phyloP scores from a whole-genome alignment of 1,284 basidiomycete species.

The Sporisorium scitamineum region DNA sequence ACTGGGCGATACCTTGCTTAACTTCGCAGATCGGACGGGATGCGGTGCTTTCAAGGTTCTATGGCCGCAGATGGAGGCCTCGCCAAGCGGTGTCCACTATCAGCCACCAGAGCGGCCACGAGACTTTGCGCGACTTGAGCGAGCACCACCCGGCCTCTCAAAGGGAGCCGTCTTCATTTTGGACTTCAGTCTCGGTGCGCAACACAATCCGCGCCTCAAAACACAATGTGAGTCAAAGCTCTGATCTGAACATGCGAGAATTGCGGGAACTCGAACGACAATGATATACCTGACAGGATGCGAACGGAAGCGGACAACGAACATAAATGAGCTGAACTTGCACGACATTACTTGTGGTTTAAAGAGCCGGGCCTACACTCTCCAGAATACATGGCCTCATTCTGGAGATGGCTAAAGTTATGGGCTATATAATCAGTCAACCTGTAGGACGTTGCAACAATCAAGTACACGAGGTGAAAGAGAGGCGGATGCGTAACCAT shows the following conservation, averaged over 20 bases:
- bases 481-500: not conserved
- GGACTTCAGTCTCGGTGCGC: not conserved
- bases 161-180: not conserved
- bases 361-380: not conserved
- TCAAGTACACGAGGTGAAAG: no score
- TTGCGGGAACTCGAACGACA: constrained; percentile 16
- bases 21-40: constrained; percentile 84
- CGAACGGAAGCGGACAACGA: not conserved
- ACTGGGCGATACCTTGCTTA: constrained; percentile 82
- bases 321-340: not conserved
- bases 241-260: constrained; percentile 2
- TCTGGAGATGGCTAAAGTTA: no score
- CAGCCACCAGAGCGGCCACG: no score
- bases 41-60: constrained; percentile 83
- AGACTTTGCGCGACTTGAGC: no score
- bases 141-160: no score
- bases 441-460: not conserved
- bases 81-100: no score
- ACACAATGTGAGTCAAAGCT: not conserved
- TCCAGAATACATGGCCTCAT: not conserved
- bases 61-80: constrained; percentile 76
- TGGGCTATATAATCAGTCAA: constrained; percentile 5
- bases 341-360: not conserved
- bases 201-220: not conserved
- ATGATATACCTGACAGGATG: constrained; percentile 14